Evolutionary conservation across 208 protist genomes (phyloP).

Genomic region (Porcisia hertigi): DNA sequence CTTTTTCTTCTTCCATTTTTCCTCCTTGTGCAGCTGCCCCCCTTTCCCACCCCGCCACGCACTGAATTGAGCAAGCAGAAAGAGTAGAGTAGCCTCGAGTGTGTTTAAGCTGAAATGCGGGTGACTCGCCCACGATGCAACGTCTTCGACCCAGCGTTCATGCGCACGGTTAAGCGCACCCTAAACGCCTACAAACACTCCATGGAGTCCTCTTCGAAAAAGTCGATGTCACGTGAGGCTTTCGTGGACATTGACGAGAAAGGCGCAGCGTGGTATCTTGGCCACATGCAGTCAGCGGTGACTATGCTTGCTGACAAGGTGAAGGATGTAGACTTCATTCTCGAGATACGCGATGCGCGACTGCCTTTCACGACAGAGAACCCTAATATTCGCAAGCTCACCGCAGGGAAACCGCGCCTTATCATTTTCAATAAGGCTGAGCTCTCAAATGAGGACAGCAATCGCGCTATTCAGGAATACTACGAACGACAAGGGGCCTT

Average conservation of each 20-base stretch:
- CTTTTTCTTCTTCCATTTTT: not conserved
- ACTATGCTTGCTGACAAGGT: conserved; percentile 67
- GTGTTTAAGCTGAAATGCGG: conserved; percentile 37
- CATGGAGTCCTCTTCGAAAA: conserved; percentile 64
- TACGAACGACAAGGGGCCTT: conserved; percentile 75
- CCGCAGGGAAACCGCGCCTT: conserved; percentile 61
- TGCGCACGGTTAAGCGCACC: conserved; percentile 88
- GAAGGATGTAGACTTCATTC: conserved; percentile 86
- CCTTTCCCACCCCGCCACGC: too few species aligned
- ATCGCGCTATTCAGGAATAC: conserved; percentile 75
- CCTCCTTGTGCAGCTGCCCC: not conserved
- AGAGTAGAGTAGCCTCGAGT: not conserved
- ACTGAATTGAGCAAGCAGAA: not conserved
- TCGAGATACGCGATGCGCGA: conserved; percentile 93
- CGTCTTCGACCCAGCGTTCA: conserved; percentile 87
- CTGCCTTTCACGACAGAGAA: conserved; percentile 90
- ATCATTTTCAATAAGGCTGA: conserved; percentile 94
- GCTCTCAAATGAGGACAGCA: conserved; percentile 86
- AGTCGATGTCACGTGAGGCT: conserved; percentile 75
- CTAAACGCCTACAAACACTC: conserved; percentile 68
- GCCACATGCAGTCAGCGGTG: conserved; percentile 82
- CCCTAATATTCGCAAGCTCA: conserved; percentile 68
- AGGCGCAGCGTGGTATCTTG: conserved; percentile 88
- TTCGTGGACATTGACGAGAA: conserved; percentile 90
- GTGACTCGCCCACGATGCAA: conserved; percentile 40